Evolutionary conservation across 495 filamentous ascomycete genomes (phyloP).

Genomic region (Lasiosphaeriaceae sp.): DNA sequence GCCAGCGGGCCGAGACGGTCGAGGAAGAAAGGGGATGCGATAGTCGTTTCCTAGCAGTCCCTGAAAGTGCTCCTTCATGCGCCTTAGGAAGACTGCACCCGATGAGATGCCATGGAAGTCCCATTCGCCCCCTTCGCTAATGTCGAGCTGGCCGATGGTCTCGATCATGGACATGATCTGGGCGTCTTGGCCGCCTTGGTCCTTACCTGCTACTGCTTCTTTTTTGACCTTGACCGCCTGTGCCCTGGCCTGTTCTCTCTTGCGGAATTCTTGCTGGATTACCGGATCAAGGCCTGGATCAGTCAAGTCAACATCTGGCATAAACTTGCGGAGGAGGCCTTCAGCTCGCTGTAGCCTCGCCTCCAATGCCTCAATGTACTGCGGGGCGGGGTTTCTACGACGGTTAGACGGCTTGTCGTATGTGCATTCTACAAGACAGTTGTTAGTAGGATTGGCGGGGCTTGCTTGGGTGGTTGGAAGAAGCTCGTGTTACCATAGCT

Average conservation of each 20-base stretch:
- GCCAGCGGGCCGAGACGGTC: conserved; percentile 33
- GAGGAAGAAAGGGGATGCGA: conserved; percentile 45
- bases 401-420: conserved; percentile 98
- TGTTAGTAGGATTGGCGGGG: conserved; percentile 15
- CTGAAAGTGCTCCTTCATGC: conserved; percentile 77
- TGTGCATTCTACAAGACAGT: conserved; percentile 71
- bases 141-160: conserved; percentile 80
- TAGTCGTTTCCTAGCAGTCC: conserved; percentile 57
- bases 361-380: conserved; percentile 92
- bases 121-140: conserved; percentile 88
- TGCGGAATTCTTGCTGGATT: conserved; percentile 55
- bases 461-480: background rate
- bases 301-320: conserved; percentile 80
- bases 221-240: conserved; percentile 33
- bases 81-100: conserved; percentile 77
- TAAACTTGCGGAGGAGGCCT: conserved; percentile 68
- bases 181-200: conserved; percentile 57
- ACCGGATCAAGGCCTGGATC: conserved; percentile 74
- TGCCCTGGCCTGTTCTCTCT: conserved; percentile 39
- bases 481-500: conserved; percentile 74
- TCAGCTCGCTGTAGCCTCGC: conserved; percentile 80
- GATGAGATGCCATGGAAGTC: conserved; percentile 95
- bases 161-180: conserved; percentile 93
- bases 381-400: conserved; percentile 87
- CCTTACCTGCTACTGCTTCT: conserved; percentile 4